These are phyloP conservation scores for Cryptococcus sp. DNA, from an alignment of 1,284 basidiomycete genomes.

Conservation along the genomic window DNA sequence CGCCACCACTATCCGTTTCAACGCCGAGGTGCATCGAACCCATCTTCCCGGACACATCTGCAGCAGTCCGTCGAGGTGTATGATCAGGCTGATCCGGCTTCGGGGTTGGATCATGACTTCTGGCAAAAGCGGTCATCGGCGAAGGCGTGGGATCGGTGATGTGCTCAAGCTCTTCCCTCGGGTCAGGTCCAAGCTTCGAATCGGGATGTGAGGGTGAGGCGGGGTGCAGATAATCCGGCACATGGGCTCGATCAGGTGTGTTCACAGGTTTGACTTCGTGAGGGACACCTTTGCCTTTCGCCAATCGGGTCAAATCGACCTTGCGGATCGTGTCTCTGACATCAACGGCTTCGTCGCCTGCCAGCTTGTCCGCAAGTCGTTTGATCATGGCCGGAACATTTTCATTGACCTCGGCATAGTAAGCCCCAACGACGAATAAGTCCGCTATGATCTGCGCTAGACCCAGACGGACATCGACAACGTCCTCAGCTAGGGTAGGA, in stretches of 20 bases:
- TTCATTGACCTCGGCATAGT: conserved; percentile 31
- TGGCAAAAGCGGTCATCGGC: neutral
- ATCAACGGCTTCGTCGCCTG: conserved; percentile 41
- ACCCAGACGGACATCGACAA: conserved; percentile 84
- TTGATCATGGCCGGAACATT: conserved; percentile 31
- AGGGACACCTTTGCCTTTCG: conserved; percentile 23
- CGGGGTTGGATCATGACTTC: neutral
- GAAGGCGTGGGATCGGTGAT: no score
- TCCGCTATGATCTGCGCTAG: conserved; percentile 60
- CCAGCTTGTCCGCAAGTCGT: conserved; percentile 28
- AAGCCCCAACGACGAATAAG: conserved; percentile 43
- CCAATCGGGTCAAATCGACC: conserved; percentile 31
- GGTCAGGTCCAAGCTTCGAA: no score
- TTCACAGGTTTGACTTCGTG: conserved; percentile 16
- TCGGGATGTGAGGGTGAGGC: neutral
- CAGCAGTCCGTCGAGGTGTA: conserved; percentile 2
- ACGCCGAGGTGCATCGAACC: conserved; percentile 9
- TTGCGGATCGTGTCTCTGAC: conserved; percentile 37
- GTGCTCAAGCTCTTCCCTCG: no score
- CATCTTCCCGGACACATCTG: conserved; percentile 10
- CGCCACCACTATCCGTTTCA: neutral
- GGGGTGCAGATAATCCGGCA: conserved; percentile 4
- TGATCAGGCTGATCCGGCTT: neutral
- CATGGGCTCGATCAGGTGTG: conserved; percentile 8
- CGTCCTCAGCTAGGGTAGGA: conserved; percentile 63